phyloP scores from a whole-genome alignment of 768 basidiomycete genomes.

The Rhodosporidiobolus sp. region DNA sequence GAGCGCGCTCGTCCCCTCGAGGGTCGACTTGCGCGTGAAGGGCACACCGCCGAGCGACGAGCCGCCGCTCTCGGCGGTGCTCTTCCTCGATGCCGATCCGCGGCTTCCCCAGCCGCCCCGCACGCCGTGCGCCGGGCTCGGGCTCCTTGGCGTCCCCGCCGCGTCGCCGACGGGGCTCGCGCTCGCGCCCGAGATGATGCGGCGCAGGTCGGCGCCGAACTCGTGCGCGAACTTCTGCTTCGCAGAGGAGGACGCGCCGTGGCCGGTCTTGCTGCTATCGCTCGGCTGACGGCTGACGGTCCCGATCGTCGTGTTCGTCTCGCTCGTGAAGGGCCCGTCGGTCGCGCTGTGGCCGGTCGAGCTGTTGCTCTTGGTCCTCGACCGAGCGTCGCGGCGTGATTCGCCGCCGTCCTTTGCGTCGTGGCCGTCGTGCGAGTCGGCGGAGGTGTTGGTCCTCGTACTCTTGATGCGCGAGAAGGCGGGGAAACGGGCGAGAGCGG shows the following conservation, averaged over 20 bases:
- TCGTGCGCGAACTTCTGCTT: conserved; percentile 23
- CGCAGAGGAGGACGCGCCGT: not conserved
- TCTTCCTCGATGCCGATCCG: conserved; percentile 17
- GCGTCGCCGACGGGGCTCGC: not conserved
- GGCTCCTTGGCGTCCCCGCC: not conserved
- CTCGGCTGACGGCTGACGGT: conserved; percentile 37
- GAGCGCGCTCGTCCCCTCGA: not conserved
- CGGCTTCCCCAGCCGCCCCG: conserved; percentile 28
- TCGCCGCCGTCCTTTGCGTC: not conserved
- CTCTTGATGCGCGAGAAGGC: conserved; percentile 37
- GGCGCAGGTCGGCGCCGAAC: conserved; percentile 29
- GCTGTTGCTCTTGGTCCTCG: conserved; percentile 40
- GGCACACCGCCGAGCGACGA: not conserved
- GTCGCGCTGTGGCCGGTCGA: conserved; percentile 29
- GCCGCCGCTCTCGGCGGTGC: not conserved
- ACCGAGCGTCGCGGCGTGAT: conserved; percentile 17
- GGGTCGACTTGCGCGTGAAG: not conserved
- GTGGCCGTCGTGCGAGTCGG: conserved; percentile 5
- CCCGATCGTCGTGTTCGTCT: conserved; percentile 8
- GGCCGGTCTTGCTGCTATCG: conserved; percentile 17
- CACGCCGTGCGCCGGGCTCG: conserved; percentile 6
- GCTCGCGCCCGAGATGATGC: conserved; percentile 26
- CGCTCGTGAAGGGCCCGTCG: conserved; percentile 17
- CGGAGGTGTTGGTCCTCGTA: conserved; percentile 19
- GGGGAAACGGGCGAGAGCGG: conserved; percentile 41